Base-by-base conservation (phyloP, 1,284 basidiomycete species). In the Volvariella volvacea region DNA sequence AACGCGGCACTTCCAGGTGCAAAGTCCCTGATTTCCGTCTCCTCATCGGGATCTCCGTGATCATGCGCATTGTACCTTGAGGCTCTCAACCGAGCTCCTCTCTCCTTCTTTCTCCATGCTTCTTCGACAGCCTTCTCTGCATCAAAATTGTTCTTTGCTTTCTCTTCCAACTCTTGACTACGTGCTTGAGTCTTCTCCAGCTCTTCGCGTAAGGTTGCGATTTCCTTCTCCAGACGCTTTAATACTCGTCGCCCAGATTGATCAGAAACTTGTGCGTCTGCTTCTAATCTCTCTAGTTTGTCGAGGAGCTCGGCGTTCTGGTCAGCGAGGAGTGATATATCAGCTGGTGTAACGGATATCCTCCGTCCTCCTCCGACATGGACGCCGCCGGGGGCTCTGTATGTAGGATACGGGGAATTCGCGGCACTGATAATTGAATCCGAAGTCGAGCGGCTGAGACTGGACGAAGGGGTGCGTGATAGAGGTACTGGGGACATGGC, bases 271-370 rank as follows among this genome's bases (percentile, higher is more conserved):
- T 66, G 63, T 3, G 87, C 78, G 50, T 91, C 88, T 0, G 72
- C 61, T 56, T 92, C 84, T 17, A 92, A 71, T 47, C 75, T 74
- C 56, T 88, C 80, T 4, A 92, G 68, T 51, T 88, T 86, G 17
- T 74, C 63, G 4, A 87, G 65, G 14, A 92, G 78, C 47, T 90
- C 83, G 0, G 83, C 79, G 55, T 92, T 92, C 62, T 91, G 86
- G 54, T 89, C 85, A 0, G 81, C 76, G 20, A 92, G 74, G 4
- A 72, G 66, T 2, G 78, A 75, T 20, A 91, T 70, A 46, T 89
- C 85, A n/a, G 71, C 63, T 0, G 78, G 77, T 2, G 82, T 80
- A 44, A 84, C 75, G 30, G 83, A 82, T 30, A 84, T 70, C 42
- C 75, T 71, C 34, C 78, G 74, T 2, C 63, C 52, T 52, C 71